Conservation (phyloP, 331 rosid species). For the Rosa hybrid region DNA sequence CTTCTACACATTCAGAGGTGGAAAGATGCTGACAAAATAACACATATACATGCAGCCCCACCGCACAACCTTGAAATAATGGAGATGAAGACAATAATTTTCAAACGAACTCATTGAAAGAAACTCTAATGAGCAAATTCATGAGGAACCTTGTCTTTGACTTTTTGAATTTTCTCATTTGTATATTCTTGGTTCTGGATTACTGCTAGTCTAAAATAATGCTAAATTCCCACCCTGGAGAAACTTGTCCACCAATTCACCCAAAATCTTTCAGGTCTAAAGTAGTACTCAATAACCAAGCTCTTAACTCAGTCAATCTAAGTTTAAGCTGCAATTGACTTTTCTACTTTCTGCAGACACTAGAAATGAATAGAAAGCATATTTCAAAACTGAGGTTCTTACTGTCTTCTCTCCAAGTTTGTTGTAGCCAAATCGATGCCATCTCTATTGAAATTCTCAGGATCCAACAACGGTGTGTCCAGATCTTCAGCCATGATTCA, state of each 20-base stretch:
- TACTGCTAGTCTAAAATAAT: background rate
- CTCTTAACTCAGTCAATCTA: background rate
- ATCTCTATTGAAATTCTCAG: slow-evolving; percentile 67
- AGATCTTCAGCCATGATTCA: slow-evolving; percentile 70
- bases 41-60: background rate
- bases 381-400: background rate
- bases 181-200: no score
- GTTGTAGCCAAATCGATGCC: slow-evolving; percentile 83
- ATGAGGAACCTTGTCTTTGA: background rate
- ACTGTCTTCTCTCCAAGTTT: slow-evolving; percentile 79
- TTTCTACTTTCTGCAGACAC: background rate
- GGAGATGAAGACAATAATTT: background rate
- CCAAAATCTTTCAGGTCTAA: background rate
- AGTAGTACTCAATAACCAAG: slow-evolving; percentile 1
- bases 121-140: background rate
- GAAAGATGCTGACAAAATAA: background rate
- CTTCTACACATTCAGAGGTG: background rate
- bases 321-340: background rate
- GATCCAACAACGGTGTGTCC: slow-evolving; percentile 71
- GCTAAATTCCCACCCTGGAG: background rate
- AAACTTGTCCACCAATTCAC: background rate
- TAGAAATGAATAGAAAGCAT: background rate
- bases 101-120: background rate
- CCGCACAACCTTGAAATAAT: background rate
- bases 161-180: no score